Evolutionary conservation across 2,329 filamentous ascomycete species (phyloP).

Genomic region (Aphanoascus verrucosus): DNA sequence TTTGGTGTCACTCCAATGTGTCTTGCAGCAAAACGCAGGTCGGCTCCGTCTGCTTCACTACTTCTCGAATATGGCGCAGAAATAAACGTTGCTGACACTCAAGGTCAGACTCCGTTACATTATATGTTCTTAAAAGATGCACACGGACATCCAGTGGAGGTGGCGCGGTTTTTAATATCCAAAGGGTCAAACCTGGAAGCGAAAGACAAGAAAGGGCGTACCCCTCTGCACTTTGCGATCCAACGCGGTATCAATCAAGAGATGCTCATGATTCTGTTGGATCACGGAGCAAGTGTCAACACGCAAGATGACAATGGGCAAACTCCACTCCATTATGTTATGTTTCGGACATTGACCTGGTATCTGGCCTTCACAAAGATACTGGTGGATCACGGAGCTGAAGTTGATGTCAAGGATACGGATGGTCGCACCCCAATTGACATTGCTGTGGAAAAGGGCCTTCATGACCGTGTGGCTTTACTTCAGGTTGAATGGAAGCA

Average conservation of each 20-base stretch:
- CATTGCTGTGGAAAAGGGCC: neutral
- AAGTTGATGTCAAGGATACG: constrained; percentile 3
- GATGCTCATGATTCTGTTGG: neutral
- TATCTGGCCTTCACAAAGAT: neutral
- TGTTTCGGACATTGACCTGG: neutral
- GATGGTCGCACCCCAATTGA: constrained; percentile 5
- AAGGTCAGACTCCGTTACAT: constrained; percentile 1
- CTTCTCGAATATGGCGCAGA: constrained; percentile 3
- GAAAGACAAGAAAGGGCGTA: constrained; percentile 15
- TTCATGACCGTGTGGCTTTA: neutral
- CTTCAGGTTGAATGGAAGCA: neutral
- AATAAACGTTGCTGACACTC: neutral
- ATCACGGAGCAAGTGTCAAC: neutral
- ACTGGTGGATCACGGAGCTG: constrained; percentile 8
- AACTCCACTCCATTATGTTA: neutral
- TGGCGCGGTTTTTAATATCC: neutral
- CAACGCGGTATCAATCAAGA: neutral
- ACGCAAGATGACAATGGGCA: neutral
- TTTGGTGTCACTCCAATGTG: constrained; percentile 5
- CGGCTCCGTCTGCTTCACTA: neutral
- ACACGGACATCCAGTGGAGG: neutral
- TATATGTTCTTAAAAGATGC: neutral
- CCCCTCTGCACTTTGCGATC: constrained; percentile 18
- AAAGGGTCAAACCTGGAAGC: constrained; percentile 2
- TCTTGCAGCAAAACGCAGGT: neutral